phyloP scores from a whole-genome alignment of 2,329 filamentous ascomycete genomes.

The Diaporthe caulivora region DNA sequence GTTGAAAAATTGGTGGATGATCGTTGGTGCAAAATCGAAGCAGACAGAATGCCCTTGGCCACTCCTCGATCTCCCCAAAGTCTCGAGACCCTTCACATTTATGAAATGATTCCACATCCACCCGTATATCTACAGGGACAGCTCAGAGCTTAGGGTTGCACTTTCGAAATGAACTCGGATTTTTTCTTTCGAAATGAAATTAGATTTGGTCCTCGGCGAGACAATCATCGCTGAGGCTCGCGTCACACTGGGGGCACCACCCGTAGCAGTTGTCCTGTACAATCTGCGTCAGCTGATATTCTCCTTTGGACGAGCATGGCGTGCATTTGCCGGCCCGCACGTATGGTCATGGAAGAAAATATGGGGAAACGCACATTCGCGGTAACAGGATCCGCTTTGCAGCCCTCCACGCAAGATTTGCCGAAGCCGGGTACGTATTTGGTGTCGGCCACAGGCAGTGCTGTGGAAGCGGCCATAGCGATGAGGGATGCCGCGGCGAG shows the following conservation, averaged over 20 bases:
- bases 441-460: background rate
- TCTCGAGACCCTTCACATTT: background rate
- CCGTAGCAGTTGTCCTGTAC: background rate
- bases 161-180: too few relatives aligned
- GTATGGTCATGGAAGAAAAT: background rate
- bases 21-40: too few relatives aligned
- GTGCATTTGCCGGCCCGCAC: too few relatives aligned
- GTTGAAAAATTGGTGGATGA: too few relatives aligned
- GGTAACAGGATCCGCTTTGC: slow-evolving; percentile 1
- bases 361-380: background rate
- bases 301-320: too few relatives aligned
- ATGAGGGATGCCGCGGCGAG: slow-evolving; percentile 3
- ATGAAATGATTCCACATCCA: background rate
- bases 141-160: background rate
- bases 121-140: background rate
- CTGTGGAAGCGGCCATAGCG: slow-evolving; percentile 11
- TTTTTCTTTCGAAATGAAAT: background rate
- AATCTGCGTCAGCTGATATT: background rate
- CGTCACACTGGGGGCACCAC: slow-evolving; percentile 5
- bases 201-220: background rate
- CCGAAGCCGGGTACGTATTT: slow-evolving; percentile 9
- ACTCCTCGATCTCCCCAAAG: too few relatives aligned
- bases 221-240: background rate
- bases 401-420: slow-evolving; percentile 12
- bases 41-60: too few relatives aligned